phyloP scores from a whole-genome alignment of 1,284 basidiomycete genomes.

The Moniliella sp. region DNA sequence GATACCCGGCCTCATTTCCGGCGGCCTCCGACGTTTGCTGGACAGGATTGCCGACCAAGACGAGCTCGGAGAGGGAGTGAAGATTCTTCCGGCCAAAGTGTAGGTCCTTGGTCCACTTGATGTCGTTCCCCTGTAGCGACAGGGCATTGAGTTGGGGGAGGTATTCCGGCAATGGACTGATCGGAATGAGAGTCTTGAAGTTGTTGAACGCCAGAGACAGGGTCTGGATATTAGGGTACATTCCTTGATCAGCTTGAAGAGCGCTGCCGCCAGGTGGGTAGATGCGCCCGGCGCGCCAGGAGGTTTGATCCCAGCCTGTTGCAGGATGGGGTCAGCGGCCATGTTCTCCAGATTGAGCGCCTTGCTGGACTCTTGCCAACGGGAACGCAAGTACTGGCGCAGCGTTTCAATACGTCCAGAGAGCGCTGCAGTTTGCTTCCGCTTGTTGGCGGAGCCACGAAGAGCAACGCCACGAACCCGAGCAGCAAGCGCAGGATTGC shows the following conservation, averaged over 20 bases:
- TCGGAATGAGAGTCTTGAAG: constrained; percentile 11
- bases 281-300: constrained; percentile 46
- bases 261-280: constrained; percentile 49
- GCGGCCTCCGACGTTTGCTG: constrained; percentile 44
- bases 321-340: constrained; percentile 50
- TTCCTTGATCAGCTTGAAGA: constrained; percentile 59
- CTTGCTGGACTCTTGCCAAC: constrained; percentile 33
- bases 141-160: constrained; percentile 46
- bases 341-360: constrained; percentile 58
- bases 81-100: constrained; percentile 8
- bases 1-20: constrained; percentile 45
- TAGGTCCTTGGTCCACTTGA: constrained; percentile 31
- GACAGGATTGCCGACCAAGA: constrained; percentile 59
- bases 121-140: constrained; percentile 44
- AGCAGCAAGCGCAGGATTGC: too few species aligned
- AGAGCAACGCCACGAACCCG: too few species aligned
- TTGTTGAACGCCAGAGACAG: constrained; percentile 18
- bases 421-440: too few species aligned
- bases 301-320: constrained; percentile 45
- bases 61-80: constrained; percentile 42
- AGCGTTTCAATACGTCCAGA: constrained; percentile 12
- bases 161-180: constrained; percentile 12
- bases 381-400: constrained; percentile 15
- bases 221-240: constrained; percentile 43
- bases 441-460: not conserved